These are phyloP conservation scores for Dioscorea cayenensis DNA, from an alignment of 116 monocot species.

Conservation along the genomic window DNA sequence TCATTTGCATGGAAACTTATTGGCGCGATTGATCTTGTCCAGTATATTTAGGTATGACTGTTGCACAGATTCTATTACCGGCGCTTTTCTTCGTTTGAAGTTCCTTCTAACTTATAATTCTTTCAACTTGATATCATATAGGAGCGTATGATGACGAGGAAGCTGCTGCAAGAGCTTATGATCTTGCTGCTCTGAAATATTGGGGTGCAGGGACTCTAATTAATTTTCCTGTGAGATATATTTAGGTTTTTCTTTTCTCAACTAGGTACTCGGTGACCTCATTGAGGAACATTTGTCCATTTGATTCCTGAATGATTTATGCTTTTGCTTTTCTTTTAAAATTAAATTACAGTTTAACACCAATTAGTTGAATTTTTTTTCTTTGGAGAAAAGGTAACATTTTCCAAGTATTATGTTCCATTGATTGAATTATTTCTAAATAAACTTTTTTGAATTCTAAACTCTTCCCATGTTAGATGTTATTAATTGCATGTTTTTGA, in stretches of 20 bases:
- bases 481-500: not conserved
- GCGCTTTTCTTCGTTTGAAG: not conserved
- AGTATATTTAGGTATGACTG: slow-evolving; percentile 67
- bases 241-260: not conserved
- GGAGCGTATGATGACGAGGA: slow-evolving; percentile 99
- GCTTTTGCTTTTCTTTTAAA: too few relatives aligned
- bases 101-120: not conserved
- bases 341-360: too few relatives aligned
- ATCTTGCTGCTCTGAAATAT: slow-evolving; percentile 98
- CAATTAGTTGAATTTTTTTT: too few relatives aligned
- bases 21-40: slow-evolving; percentile 8
- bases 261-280: too few relatives aligned
- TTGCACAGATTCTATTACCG: not conserved
- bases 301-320: too few relatives aligned
- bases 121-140: slow-evolving; percentile 17
- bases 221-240: slow-evolving; percentile 84
- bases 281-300: too few relatives aligned
- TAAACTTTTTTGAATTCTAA: not conserved
- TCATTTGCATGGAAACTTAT: slow-evolving; percentile 25
- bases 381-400: too few relatives aligned
- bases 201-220: slow-evolving; percentile 97
- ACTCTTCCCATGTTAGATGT: not conserved
- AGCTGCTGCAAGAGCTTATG: slow-evolving; percentile 99
- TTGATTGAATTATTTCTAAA: not conserved
- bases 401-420: too few relatives aligned